Conservation (phyloP, 108 stramenopile genomes). For the Nitzschia palea region DNA sequence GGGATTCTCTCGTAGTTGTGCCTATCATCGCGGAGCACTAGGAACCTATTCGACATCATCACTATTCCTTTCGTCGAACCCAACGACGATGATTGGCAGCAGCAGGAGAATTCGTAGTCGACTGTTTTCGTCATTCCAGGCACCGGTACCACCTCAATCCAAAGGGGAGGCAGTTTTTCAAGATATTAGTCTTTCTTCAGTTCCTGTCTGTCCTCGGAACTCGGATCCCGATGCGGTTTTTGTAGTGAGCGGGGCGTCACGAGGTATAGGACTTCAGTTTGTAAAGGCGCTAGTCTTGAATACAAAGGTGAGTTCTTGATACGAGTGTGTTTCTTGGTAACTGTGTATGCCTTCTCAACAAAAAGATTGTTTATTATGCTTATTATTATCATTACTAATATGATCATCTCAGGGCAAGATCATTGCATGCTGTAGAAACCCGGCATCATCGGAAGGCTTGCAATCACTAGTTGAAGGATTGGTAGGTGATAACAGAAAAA, state of each 20-base stretch:
- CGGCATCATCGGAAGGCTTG: constrained; percentile 34
- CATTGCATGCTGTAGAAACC: constrained; percentile 75
- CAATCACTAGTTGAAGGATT: constrained; percentile 22
- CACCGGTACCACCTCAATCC: constrained; percentile 56
- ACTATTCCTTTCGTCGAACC: no score
- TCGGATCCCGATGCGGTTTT: constrained; percentile 74
- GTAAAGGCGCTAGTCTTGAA: constrained; percentile 46
- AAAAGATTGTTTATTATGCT: no score
- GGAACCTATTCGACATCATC: no score
- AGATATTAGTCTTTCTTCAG: constrained; percentile 40
- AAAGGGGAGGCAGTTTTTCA: constrained; percentile 52
- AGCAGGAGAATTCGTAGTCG: not conserved
- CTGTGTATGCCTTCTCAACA: no score
- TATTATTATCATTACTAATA: no score
- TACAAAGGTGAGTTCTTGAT: constrained; percentile 25
- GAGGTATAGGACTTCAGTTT: constrained; percentile 78
- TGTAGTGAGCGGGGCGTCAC: constrained; percentile 71
- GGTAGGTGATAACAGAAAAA: not conserved
- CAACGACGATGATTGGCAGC: not conserved
- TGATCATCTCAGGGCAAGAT: constrained; percentile 63
- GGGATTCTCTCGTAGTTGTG: not conserved
- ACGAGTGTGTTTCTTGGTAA: no score
- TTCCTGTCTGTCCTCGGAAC: constrained; percentile 33
- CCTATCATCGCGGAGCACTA: no score
- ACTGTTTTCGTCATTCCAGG: constrained; percentile 24